Evolutionary conservation across 225 moss, liverwort and hornwort genomes (phyloP).

Genomic region (Pseudisothecium myosuroides): DNA sequence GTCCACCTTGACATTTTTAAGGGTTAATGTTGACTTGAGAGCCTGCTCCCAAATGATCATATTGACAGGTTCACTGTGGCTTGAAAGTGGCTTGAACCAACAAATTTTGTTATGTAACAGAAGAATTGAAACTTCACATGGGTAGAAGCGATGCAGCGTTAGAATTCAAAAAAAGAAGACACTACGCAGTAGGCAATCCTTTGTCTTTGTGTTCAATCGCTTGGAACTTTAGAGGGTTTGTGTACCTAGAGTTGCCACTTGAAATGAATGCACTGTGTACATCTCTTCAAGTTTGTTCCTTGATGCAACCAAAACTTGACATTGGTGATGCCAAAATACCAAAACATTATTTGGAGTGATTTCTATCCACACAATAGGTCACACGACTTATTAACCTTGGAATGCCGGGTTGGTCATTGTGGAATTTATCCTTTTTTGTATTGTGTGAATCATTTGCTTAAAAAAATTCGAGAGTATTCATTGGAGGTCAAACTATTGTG

Average conservation of each 20-base stretch:
- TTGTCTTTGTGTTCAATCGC: background rate
- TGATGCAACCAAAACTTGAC: background rate
- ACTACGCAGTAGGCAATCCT: background rate
- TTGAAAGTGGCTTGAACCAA: background rate
- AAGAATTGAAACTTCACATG: background rate
- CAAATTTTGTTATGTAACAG: background rate
- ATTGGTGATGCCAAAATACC: background rate
- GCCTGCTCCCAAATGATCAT: background rate
- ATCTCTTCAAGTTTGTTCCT: background rate
- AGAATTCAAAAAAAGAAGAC: background rate
- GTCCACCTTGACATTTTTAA: too few species aligned
- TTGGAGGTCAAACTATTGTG: too few species aligned
- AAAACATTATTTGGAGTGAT: background rate
- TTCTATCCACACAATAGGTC: background rate
- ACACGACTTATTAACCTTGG: too few species aligned
- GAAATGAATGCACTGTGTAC: background rate
- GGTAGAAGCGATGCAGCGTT: background rate
- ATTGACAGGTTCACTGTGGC: background rate
- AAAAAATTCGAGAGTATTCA: too few species aligned
- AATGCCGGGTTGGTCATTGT: too few species aligned
- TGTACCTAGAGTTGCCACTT: background rate
- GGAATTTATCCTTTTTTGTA: too few species aligned
- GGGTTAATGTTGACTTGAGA: background rate
- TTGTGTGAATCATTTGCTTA: too few species aligned
- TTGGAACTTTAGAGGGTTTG: background rate